Percentiles rank a stretch among this genome's conserved stretches.
Evolutionary conservation across 768 basidiomycete species (phyloP).

Genomic region (Imleria badia): DNA sequence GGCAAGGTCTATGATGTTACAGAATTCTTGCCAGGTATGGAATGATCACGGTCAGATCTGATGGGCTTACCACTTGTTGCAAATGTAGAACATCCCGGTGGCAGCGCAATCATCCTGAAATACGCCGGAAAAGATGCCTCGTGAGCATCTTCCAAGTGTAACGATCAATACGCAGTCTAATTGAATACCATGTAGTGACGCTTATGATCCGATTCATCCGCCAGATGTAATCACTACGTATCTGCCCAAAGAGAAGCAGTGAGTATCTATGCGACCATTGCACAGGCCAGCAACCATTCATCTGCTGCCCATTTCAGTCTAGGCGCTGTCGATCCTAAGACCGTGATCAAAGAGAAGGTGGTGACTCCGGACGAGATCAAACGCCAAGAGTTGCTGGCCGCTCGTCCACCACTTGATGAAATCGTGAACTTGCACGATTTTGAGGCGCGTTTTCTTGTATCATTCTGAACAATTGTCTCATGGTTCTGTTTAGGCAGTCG

Average conservation of each 20-base stretch:
- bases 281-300: not conserved
- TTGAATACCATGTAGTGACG: slow-evolving; percentile 40
- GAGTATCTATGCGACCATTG: slow-evolving; percentile 17
- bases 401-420: slow-evolving; percentile 69
- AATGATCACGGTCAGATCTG: slow-evolving; percentile 32
- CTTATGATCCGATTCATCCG: slow-evolving; percentile 87
- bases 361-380: slow-evolving; percentile 69
- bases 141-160: slow-evolving; percentile 38
- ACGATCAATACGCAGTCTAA: not conserved
- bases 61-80: not conserved
- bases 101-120: slow-evolving; percentile 77
- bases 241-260: slow-evolving; percentile 84
- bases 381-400: slow-evolving; percentile 55
- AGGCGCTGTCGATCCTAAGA: slow-evolving; percentile 65
- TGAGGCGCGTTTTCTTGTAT: slow-evolving; percentile 51
- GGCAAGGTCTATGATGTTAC: slow-evolving; percentile 76
- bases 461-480: not conserved
- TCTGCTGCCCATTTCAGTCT: slow-evolving; percentile 40
- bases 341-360: slow-evolving; percentile 59
- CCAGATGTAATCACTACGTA: slow-evolving; percentile 73
- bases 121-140: slow-evolving; percentile 88
- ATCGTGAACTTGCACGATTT: slow-evolving; percentile 91
- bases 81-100: slow-evolving; percentile 64
- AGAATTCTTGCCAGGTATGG: slow-evolving; percentile 71
- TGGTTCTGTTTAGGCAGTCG: slow-evolving; percentile 57